Conservation (phyloP, 306 rosid genomes). For the Pyrus bretschneideri region DNA sequence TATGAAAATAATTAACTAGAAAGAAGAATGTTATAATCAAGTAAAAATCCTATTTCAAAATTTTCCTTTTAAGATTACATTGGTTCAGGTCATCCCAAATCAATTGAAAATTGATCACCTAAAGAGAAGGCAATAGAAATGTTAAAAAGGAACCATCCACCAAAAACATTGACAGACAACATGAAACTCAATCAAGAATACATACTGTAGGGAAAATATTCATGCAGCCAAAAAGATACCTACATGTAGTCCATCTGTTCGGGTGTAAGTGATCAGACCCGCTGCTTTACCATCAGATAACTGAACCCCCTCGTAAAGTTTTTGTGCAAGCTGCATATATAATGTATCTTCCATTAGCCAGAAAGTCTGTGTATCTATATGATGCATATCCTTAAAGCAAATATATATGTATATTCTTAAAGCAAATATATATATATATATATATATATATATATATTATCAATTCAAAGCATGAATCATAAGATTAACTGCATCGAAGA, state of each 20-base stretch:
- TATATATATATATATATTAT: too few relatives aligned
- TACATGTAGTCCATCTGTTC: slow-evolving; percentile 96
- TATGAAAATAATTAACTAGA: neutral
- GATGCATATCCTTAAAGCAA: neutral
- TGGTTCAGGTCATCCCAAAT: neutral
- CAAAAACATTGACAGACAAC: neutral
- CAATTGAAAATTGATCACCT: neutral
- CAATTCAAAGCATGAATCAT: neutral
- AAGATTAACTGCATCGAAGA: neutral
- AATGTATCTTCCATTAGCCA: slow-evolving; percentile 10
- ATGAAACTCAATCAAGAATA: neutral
- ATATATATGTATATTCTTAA: neutral
- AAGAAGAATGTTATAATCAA: neutral
- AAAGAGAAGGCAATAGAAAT: slow-evolving; percentile 3
- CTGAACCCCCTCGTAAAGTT: slow-evolving; percentile 92
- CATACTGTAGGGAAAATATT: slow-evolving; percentile 9
- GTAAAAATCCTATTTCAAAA: neutral
- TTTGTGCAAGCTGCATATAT: slow-evolving; percentile 82
- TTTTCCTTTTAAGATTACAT: neutral
- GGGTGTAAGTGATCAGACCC: slow-evolving; percentile 79
- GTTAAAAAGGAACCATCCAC: neutral
- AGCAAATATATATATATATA: neutral
- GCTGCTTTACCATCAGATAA: slow-evolving; percentile 62
- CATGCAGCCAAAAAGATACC: slow-evolving; percentile 46
- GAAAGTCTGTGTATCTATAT: neutral